Base-by-base conservation (phyloP, 2,329 filamentous ascomycete species). In the Colletotrichum karsti region DNA sequence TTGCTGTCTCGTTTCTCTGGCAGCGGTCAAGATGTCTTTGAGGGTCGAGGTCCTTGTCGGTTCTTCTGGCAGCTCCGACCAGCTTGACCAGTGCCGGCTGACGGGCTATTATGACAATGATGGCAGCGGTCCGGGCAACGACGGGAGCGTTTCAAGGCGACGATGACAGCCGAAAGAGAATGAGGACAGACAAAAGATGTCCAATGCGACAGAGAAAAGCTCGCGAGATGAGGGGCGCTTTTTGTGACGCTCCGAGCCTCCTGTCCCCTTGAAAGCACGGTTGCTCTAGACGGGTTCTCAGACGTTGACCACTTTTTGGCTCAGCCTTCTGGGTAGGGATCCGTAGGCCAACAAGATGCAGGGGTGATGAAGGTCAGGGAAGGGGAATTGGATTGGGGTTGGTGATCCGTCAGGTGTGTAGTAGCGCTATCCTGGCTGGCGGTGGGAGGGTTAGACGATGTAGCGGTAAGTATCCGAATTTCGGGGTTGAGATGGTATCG, bases 241-340 rank as follows among this genome's bases (percentile, higher is more conserved):
- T 67, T 68, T 68, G 65, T 58, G 61, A 64, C 60, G 65, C 39
- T 68, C 37, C 41, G 65, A 68, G 46, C 60, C 51, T 64, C 61
- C 44, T 67, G 26, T 59, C 46, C 54, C 65, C 54, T 68, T 64
- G 46, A 46, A 37, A 46, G 61, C 61, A 68, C 65, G 61, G 59
- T 35, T 59, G 28, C 20, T 44, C 56, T 66, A 18, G 37, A 57
- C 28, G 63, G 44, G 65, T 30, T 64, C 65, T 68, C 65, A 58
- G 65, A 59, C 64, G 42, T 63, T 37, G 64, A 37, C 64, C 64
- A 67, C 60, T 65, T 58, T 68, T 50, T 65, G 60, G 60, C 48
- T 58, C 39, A 55, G 65, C 54, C 54, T 46, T 68, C 59, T 64
- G 20, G 53, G 65, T 65, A 68, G 56, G 65, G 65, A 59, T 68